Base-by-base conservation (phyloP, 2,329 filamentous ascomycete genomes). In the Neoarthrinium moseri region DNA sequence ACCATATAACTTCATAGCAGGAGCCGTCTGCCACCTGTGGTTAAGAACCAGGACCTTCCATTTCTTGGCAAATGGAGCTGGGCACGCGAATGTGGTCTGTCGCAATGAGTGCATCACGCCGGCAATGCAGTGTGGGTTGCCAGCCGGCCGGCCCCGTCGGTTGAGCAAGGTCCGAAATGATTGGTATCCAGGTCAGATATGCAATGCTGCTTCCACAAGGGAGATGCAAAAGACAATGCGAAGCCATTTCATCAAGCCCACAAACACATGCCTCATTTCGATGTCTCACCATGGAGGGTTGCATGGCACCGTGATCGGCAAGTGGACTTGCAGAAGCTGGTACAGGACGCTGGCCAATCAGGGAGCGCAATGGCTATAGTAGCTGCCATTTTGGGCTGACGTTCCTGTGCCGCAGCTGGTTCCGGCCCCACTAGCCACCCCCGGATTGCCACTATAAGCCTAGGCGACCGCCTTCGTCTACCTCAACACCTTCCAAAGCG, bases 331-430 rank as follows among this genome's bases (percentile, higher is more conserved):
- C 18, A 18, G 36, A 39, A 23, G 20, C 22, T 39, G 8, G 18
- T 24, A 4, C n/a, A n/a, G 12, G 33, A 7, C 15, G 18, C 12
- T 18, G 6, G 8, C 35, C 21, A 23, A 29, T 40, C 13, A 40
- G 15, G 8, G 23, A 27, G 10, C 37, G 13, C 27, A 4, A 17
- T 40, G 37, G 5, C 24, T 29, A 30, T 40, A 40, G 7, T 18
- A 24, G 30, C 37, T 40, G 23, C 37, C 37, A 13, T 30, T 40
- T 29, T 40, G 15, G 37, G 37, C n/a, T n/a, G n/a, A n/a, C n/a
- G n/a, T n/a, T n/a, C n/a, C n/a, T n/a, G n/a, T n/a, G n/a, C n/a
- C n/a, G n/a, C n/a, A n/a, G n/a, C n/a, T n/a, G n/a, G n/a, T n/a
- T n/a, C n/a, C n/a, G n/a, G n/a, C n/a, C n/a, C n/a, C n/a, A n/a